Evolutionary conservation across 1,284 basidiomycete genomes (phyloP).

Genomic region (Naganishia cerealis): DNA sequence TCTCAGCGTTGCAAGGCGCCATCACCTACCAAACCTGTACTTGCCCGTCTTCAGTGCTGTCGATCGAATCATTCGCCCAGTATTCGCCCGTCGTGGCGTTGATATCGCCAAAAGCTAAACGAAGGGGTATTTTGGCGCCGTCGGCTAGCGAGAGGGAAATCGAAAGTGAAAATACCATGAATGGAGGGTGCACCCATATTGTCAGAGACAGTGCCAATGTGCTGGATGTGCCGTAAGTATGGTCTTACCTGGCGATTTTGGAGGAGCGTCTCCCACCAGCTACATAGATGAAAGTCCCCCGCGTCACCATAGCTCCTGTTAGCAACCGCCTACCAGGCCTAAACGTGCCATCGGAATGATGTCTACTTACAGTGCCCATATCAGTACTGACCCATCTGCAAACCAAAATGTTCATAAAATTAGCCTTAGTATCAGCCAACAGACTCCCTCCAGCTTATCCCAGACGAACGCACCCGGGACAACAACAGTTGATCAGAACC

Average conservation of each 20-base stretch:
- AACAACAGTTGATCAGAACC: constrained; percentile 31
- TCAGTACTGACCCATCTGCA: constrained; percentile 31
- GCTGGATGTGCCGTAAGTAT: no score
- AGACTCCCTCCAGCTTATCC: neutral
- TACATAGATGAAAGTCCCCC: neutral
- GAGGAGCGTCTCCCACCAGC: constrained; percentile 25
- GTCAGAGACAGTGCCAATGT: no score
- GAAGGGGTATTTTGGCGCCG: constrained; percentile 30
- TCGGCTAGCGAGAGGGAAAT: constrained; percentile 9
- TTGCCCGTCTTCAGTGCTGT: constrained; percentile 16
- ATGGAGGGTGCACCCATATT: neutral
- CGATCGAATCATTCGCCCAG: constrained; percentile 30
- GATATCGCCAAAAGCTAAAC: constrained; percentile 29
- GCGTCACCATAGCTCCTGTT: neutral
- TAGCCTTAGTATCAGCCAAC: neutral
- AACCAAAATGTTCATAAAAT: neutral
- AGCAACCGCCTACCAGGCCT: no score
- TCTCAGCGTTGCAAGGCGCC: neutral
- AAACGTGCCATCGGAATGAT: neutral
- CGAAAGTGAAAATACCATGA: neutral
- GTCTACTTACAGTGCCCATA: constrained; percentile 30
- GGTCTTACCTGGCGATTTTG: constrained; percentile 26
- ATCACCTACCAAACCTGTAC: constrained; percentile 29
- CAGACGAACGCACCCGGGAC: constrained; percentile 29
- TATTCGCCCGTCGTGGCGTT: constrained; percentile 23